Evolutionary conservation across 176 grass and related monocot species (phyloP).

Genomic region (Eleusine coracana): DNA sequence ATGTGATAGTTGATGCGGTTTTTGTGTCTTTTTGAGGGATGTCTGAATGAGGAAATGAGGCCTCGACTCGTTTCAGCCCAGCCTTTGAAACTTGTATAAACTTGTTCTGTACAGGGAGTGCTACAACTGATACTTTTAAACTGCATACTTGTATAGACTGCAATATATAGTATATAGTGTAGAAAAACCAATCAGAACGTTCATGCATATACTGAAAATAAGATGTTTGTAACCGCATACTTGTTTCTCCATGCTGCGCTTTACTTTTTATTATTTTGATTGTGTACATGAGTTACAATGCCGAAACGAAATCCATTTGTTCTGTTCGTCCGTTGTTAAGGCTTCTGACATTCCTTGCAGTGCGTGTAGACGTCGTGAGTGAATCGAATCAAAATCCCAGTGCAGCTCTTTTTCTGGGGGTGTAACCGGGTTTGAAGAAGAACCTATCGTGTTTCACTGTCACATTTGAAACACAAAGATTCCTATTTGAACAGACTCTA

Average conservation of each 20-base stretch:
- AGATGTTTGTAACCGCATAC: neutral
- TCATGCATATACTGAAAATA: neutral
- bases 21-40: neutral
- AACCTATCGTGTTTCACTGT: neutral
- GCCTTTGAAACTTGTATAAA: neutral
- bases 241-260: neutral
- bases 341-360: neutral
- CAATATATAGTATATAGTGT: neutral
- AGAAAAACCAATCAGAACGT: neutral
- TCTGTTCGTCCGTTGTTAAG: neutral
- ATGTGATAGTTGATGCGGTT: neutral
- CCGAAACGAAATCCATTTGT: neutral
- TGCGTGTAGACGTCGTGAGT: neutral
- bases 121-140: neutral
- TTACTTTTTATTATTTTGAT: neutral
- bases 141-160: neutral
- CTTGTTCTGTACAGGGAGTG: slow-evolving; percentile 19
- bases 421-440: neutral
- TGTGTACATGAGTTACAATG: neutral
- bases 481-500: neutral
- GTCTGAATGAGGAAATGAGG: neutral
- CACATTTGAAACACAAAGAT: neutral
- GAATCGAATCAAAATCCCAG: neutral
- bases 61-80: slow-evolving; percentile 1
- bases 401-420: neutral